These are phyloP conservation scores for Corniculantispora saksenae DNA, from an alignment of 2,329 filamentous ascomycete genomes.

Conservation along the genomic window DNA sequence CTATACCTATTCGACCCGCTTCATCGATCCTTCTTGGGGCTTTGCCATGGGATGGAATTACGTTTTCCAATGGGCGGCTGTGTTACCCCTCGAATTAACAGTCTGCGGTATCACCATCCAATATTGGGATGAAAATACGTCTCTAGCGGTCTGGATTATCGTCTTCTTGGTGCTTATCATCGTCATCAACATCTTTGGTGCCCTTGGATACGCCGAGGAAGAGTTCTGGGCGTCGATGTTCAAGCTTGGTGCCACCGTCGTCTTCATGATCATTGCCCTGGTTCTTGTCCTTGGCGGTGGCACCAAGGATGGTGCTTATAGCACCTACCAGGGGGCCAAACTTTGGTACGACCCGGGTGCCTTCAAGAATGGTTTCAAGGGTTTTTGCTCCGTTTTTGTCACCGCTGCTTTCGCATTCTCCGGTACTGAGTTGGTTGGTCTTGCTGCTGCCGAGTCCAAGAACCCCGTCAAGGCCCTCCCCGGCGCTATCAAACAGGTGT, in stretches of 20 bases:
- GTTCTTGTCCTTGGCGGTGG: conserved; percentile 60
- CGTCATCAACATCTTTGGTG: conserved; percentile 56
- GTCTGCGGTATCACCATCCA: conserved; percentile 52
- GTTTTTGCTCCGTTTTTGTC: conserved; percentile 54
- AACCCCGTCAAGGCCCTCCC: conserved; percentile 52
- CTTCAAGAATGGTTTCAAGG: conserved; percentile 69
- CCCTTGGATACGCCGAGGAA: conserved; percentile 54
- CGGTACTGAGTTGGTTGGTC: conserved; percentile 54
- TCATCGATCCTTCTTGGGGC: conserved; percentile 62
- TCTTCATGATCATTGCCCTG: conserved; percentile 65
- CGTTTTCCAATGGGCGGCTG: conserved; percentile 52
- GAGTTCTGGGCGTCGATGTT: conserved; percentile 58
- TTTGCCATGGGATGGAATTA: conserved; percentile 59
- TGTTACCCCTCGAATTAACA: conserved; percentile 52
- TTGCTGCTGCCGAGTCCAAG: conserved; percentile 53
- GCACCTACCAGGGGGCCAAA: conserved; percentile 44
- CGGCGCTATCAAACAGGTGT: conserved; percentile 49
- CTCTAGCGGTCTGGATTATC: conserved; percentile 52
- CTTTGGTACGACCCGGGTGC: conserved; percentile 47
- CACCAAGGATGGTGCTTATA: conserved; percentile 44
- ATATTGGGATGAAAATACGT: conserved; percentile 52
- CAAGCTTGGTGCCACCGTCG: conserved; percentile 57
- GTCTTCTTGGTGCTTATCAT: conserved; percentile 53
- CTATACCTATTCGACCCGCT: conserved; percentile 62
- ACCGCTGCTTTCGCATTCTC: conserved; percentile 56